Evolutionary conservation across 2,329 filamentous ascomycete genomes (phyloP).

Genomic region (Botrytis cinerea): DNA sequence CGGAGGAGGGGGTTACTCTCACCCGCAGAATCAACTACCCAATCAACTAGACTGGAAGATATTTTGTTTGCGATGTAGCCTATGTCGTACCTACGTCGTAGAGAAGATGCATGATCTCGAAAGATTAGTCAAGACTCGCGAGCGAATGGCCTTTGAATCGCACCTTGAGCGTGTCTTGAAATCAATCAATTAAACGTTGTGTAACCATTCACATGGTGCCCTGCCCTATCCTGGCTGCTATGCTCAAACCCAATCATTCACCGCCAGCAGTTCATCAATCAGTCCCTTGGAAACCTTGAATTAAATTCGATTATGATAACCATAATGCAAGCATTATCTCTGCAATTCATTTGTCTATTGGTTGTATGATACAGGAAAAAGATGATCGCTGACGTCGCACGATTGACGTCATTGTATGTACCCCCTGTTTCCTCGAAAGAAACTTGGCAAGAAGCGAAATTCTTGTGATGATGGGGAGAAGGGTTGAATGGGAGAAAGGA

Average conservation of each 20-base stretch:
- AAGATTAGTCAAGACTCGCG: neutral
- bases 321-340: neutral
- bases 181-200: neutral
- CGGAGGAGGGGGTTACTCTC: neutral
- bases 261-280: neutral
- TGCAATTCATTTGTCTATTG: neutral
- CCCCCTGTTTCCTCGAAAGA: neutral
- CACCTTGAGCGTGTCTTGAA: neutral
- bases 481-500: neutral
- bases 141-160: neutral
- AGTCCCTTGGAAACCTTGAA: neutral
- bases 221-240: neutral
- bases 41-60: neutral
- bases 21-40: neutral
- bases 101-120: neutral
- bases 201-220: neutral
- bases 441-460: slow-evolving; percentile 17
- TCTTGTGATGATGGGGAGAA: neutral
- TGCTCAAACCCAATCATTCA: neutral
- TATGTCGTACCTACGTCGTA: neutral
- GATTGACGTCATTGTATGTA: slow-evolving; percentile 8
- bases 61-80: neutral
- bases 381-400: neutral
- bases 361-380: neutral
- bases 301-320: neutral